phyloP scores from a whole-genome alignment of 2,329 filamentous ascomycete species.

The Aspergillus udagawae region DNA sequence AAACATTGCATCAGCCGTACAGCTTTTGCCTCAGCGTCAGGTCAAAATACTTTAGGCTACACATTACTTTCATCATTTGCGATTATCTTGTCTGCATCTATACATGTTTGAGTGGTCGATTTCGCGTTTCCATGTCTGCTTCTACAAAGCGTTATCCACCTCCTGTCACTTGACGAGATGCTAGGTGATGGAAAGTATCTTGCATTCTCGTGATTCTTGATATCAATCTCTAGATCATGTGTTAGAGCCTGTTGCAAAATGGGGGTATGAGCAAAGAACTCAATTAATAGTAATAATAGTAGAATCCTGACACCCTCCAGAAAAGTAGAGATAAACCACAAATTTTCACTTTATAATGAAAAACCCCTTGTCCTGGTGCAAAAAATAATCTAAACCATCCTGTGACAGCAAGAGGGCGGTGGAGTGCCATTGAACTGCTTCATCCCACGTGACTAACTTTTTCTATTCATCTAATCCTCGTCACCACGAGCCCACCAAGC shows the following conservation, averaged over 20 bases:
- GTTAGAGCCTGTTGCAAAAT: background rate
- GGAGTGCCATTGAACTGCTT: background rate
- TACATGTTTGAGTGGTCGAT: background rate
- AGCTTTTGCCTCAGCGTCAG: background rate
- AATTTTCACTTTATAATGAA: background rate
- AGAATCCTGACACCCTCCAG: background rate
- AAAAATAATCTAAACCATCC: no score
- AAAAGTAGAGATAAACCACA: background rate
- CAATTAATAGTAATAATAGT: background rate
- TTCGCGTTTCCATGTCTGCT: background rate
- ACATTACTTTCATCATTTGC: background rate
- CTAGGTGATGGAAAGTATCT: background rate
- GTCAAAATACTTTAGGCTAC: background rate
- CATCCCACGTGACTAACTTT: background rate
- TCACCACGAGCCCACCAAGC: no score
- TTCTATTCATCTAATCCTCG: background rate
- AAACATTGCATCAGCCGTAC: background rate
- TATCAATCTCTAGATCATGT: background rate
- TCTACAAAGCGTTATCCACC: background rate
- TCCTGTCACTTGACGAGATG: background rate
- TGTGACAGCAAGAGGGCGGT: background rate
- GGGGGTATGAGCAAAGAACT: background rate
- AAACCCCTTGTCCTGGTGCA: background rate
- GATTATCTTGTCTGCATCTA: background rate
- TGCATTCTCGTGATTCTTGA: background rate